Percentiles rank a stretch among this genome's conserved stretches.
phyloP scores from a whole-genome alignment of 306 rosid genomes.

The Spatholobus suberectus region DNA sequence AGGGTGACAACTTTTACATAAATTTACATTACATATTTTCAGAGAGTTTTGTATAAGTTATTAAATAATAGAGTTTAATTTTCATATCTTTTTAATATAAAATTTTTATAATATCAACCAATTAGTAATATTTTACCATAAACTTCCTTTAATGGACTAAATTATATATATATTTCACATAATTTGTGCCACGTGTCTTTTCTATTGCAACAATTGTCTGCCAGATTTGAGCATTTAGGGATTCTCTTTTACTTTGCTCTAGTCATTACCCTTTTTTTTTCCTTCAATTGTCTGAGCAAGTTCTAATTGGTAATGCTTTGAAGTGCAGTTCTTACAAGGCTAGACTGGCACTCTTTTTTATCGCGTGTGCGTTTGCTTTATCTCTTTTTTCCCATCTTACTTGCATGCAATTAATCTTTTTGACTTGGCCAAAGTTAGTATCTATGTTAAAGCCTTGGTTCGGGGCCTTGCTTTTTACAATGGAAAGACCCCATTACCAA shows the following conservation, averaged over 20 bases:
- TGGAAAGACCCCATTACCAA: conserved; percentile 30
- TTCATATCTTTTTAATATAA: neutral
- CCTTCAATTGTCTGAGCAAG: neutral
- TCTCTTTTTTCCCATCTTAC: conserved; percentile 3
- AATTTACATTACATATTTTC: neutral
- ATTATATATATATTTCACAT: neutral
- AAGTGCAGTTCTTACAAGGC: conserved; percentile 24
- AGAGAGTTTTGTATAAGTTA: neutral
- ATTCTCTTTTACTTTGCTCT: neutral
- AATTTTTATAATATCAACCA: too few relatives aligned
- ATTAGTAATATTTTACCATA: neutral
- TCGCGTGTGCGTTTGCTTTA: conserved; percentile 32
- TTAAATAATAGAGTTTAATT: neutral
- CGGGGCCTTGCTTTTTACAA: conserved; percentile 35
- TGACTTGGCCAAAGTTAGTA: conserved; percentile 36
- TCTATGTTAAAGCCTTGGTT: conserved; percentile 37
- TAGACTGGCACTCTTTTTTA: conserved; percentile 8
- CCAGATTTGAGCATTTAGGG: neutral
- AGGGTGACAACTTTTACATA: neutral
- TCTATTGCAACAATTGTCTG: neutral
- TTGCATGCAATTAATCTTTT: conserved; percentile 20
- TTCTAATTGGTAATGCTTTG: conserved; percentile 11
- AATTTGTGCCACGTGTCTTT: neutral
- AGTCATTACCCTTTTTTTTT: neutral
- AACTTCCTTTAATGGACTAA: neutral